Evolutionary conservation across 139 green algal species (phyloP), one percentile per base, ranked within the genome.

Genomic region (Pycnococcus provasolii): DNA sequence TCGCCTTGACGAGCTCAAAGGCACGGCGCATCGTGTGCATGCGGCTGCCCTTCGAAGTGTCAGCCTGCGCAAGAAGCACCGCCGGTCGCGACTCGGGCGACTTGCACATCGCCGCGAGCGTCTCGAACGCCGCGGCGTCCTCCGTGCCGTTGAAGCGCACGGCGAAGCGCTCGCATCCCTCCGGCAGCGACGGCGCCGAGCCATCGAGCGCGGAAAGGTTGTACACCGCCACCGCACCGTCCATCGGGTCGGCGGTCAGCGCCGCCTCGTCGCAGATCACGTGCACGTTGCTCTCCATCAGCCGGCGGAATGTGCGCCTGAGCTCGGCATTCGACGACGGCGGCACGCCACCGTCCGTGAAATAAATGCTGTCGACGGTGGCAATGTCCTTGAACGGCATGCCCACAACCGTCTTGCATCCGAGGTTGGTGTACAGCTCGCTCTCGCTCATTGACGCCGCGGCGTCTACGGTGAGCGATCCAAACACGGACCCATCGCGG

Each of bases 301-400:
- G 75, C 39, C 93, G 79, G 45, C 65, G 65, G 65, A 57, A 79
- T 76, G 62, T 97, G 79, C 2, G 90, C 84, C 3, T 76, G 54
- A 62, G 71, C 46, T 78, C 69, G 42, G 62, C 60, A 62, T 83
- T 64, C 11, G 64, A 58, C 4, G 52, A 40, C 11, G 59, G 0
- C 8, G 78, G 75, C 9, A 75, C 8, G 26, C 26, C 26, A 26
- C 26, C 26, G 70, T 92, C 68, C 48, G 76, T 73, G 83, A 99
- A 81, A 46, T 95, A 68, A 58, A 98, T 77, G 42, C 80, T 87
- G 82, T 99, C 93, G 0, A 77, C 79, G 41, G 92, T 96, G 52
- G 91, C 91, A 45, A 96, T 88, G 79, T 97, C 92, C 78, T 96
- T 97, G 85, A 99, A 97, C 7, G 93, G 93, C 89, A 99, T 96